Conservation (phyloP, 371 early-diverging fungal species). For the Mucor plumbeus region DNA sequence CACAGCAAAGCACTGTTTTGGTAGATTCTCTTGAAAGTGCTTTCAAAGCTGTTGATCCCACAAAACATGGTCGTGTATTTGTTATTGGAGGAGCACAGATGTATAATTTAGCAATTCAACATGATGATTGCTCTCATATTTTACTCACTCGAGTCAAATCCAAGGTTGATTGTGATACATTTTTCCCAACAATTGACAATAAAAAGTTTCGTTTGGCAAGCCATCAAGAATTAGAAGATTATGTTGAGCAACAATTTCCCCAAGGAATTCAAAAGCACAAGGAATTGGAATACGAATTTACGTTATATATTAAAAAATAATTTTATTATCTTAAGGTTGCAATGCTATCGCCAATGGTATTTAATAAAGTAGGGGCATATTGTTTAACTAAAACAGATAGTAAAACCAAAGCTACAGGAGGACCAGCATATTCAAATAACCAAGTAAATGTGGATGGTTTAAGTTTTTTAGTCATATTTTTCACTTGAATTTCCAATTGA, state of each 20-base stretch:
- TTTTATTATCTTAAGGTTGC: slow-evolving; percentile 15
- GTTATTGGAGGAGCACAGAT: slow-evolving; percentile 73
- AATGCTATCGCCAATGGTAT: slow-evolving; percentile 18
- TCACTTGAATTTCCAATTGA: slow-evolving; percentile 68
- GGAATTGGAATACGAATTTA: slow-evolving; percentile 52
- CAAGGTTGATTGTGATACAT: slow-evolving; percentile 66
- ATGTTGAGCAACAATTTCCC: slow-evolving; percentile 46
- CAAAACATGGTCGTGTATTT: slow-evolving; percentile 45
- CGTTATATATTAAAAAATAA: slow-evolving; percentile 42
- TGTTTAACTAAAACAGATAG: slow-evolving; percentile 2
- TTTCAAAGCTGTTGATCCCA: slow-evolving; percentile 33
- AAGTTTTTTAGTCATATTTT: slow-evolving; percentile 48
- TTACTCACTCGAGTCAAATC: slow-evolving; percentile 66
- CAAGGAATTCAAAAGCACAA: slow-evolving; percentile 50
- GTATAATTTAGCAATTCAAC: slow-evolving; percentile 60
- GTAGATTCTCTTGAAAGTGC: slow-evolving; percentile 61
- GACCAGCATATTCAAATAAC: slow-evolving; percentile 49
- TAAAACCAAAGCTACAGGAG: slow-evolving; percentile 28
- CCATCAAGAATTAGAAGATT: slow-evolving; percentile 46
- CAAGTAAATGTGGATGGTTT: slow-evolving; percentile 51
- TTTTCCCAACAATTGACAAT: slow-evolving; percentile 62
- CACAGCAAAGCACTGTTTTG: slow-evolving; percentile 34
- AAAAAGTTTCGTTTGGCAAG: slow-evolving; percentile 31
- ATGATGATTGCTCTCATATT: slow-evolving; percentile 56
- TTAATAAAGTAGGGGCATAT: slow-evolving; percentile 17